Evolutionary conservation across 1,284 basidiomycete species (phyloP), one percentile per base, ranked within the genome.

Genomic region (Ceratobasidium sp.): DNA sequence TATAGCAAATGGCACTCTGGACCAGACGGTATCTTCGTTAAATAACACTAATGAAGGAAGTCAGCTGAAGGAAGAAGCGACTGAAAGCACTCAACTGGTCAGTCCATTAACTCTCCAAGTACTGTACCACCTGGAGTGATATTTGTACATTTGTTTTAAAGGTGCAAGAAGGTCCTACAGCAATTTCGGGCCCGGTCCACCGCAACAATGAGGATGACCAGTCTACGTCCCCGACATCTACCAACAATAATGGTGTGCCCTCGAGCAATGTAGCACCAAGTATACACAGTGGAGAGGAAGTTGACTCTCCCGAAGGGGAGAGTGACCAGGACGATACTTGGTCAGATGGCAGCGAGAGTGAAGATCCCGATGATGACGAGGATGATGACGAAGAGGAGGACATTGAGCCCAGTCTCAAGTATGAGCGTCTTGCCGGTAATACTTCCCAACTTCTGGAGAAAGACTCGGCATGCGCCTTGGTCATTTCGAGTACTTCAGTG

Each of bases 341-440:
- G 32, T 49, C 32, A 6, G 66, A 28, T 1, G 77, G 73, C 23
- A 57, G 57, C 13, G 74, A 59, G 11, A 54, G 57, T n/a, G 75
- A 72, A 4, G 77, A 77, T 26, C 63, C 71, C 7, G 86, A 86
- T 0, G 86, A 86, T 0, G 87, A 86, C 0, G 87, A 87, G 0
- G 87, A 88, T 0, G 86, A 87, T 0, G 88, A 87, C 0, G 88
- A 88, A 0, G 87, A 89, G 0, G 91, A 91, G 0, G 91, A 92
- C 18, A 90, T 91, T n/a, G 93, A 94, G 78, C 92, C 91, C 2
- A 87, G 93, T 0, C 86, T 98, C 78, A 98, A 98, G 80, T 98
- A 98, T 80, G 90, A 92, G 76, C 86, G 92, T 55, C 86, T 98
- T 66, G 87, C 87, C 52, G 93, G 93, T 5, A 84, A 88, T 1